Evolutionary conservation across 73 alveolate genomes (phyloP).

Genomic region (Uronychia setigera): DNA sequence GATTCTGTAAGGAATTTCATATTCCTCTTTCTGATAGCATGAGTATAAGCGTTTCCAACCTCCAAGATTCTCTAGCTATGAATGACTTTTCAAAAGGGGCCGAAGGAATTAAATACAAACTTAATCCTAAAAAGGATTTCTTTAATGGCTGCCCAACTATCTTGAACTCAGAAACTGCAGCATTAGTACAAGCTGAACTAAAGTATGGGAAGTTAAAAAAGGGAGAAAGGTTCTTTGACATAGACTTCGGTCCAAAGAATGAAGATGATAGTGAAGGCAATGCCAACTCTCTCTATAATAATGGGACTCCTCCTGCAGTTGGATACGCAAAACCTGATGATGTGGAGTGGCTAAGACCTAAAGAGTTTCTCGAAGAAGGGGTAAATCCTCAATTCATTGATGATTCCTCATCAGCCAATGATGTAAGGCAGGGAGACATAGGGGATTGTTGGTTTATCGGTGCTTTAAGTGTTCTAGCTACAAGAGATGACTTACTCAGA

Average conservation of each 20-base stretch:
- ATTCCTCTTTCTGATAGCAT: neutral
- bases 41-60: neutral
- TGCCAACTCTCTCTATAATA: conserved; percentile 71
- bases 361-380: conserved; percentile 69
- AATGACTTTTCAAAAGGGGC: neutral
- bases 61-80: neutral
- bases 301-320: conserved; percentile 72
- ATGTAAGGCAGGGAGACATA: conserved; percentile 95
- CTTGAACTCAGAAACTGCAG: conserved; percentile 85
- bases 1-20: neutral
- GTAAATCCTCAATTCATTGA: conserved; percentile 48
- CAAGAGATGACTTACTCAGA: conserved; percentile 90
- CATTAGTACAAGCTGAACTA: conserved; percentile 78
- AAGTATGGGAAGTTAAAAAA: conserved; percentile 22
- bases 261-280: conserved; percentile 77
- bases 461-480: conserved; percentile 97
- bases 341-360: conserved; percentile 91
- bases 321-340: conserved; percentile 85
- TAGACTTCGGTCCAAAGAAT: conserved; percentile 91
- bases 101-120: conserved; percentile 4
- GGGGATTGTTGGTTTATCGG: conserved; percentile 99
- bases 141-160: conserved; percentile 66
- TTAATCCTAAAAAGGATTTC: conserved; percentile 19
- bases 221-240: conserved; percentile 74
- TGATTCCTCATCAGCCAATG: conserved; percentile 92